Base-by-base conservation (phyloP, 129 eudicot species). In the Artemisia annua region DNA sequence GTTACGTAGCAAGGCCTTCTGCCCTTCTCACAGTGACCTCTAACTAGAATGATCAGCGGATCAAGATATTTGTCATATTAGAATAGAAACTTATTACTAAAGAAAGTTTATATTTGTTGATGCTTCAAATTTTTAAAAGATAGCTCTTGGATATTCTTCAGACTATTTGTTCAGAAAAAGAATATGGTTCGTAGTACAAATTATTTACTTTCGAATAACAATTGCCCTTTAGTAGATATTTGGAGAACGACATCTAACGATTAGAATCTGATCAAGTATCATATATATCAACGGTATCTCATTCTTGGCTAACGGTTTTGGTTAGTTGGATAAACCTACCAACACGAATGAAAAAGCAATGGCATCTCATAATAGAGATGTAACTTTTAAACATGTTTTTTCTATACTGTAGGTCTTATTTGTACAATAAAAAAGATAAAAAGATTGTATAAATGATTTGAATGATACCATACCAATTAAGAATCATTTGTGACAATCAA, bases 401-500 rank as follows among this genome's bases (percentile, higher is more conserved):
- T 63, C 20, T 63, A 32, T 63, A 30, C 64, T 11, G 48, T n/a
- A 14, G 10, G 46, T 15, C 15, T 11, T 61, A 24, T 60, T 26
- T 28, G n/a, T 3, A 24, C 30, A 1, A 28, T 28, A 1, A 1
- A 7, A 20, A 5, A 13, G 4, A 1, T 3, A 10, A 24, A 24
- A 26, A 12, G 32, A 28, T 61, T 61, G 18, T 8, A 28, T 28
- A 13, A 24, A 10, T 4, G 15, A 61, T 30, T 61, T 14, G 13
- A 7, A 60, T 3, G 14, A 59, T 59, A 59, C n/a, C 18, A 19
- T 11, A 19, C 7, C 2, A 53, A 53, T 1, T 59, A 20, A 11
- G 60, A 61, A 73, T 62, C 39, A 73, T 39, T 17, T 49, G 4
- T 30, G 49, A 17, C 63, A 39, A 20, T 13, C 16, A 73, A 62